These are phyloP conservation scores for Chenopodium album DNA, from an alignment of 148 eudicot genomes.

Conservation along the genomic window DNA sequence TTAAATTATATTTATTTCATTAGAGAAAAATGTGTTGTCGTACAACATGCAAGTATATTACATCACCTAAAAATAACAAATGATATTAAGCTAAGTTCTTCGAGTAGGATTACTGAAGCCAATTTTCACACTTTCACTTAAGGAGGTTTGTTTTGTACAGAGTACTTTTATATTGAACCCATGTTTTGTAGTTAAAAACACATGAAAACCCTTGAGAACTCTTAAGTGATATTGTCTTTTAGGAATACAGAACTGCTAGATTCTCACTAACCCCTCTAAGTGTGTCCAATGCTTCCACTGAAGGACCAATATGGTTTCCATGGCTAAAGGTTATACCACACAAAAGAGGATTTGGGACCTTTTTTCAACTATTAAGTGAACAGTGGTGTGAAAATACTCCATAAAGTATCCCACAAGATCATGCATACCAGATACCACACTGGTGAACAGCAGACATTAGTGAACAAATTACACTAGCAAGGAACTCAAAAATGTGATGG, in stretches of 20 bases:
- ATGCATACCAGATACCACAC: not conserved
- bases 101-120: not conserved
- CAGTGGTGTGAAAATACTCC: not conserved
- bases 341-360: not conserved
- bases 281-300: not conserved
- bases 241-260: not conserved
- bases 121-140: not conserved
- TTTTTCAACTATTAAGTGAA: not conserved
- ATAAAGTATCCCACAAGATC: not conserved
- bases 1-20: not conserved
- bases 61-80: not conserved
- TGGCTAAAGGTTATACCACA: not conserved
- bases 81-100: not conserved
- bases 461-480: not conserved
- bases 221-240: not conserved
- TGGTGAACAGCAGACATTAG: not conserved
- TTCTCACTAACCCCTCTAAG: not conserved
- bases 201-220: not conserved
- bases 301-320: not conserved
- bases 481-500: not conserved
- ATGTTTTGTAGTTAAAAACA: not conserved
- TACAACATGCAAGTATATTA: not conserved
- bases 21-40: not conserved
- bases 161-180: not conserved
- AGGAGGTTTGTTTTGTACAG: not conserved